phyloP scores from a whole-genome alignment of 306 rosid genomes.

The Dryas drummondii region DNA sequence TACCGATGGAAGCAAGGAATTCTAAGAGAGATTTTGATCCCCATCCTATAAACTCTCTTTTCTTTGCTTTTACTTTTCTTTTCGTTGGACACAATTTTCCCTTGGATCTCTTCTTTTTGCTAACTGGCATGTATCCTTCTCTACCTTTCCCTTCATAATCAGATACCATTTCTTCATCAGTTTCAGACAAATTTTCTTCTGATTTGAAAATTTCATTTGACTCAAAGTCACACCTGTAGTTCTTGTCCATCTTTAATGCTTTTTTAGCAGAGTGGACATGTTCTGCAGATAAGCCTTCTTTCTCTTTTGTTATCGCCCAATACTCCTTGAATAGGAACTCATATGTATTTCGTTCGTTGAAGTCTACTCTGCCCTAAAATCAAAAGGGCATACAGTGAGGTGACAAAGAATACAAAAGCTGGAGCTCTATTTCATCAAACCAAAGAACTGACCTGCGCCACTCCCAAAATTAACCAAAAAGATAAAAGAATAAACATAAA shows the following conservation, averaged over 20 bases:
- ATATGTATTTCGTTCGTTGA: slow-evolving; percentile 46
- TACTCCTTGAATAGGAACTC: slow-evolving; percentile 58
- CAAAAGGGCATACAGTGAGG: slow-evolving; percentile 20
- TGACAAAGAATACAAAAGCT: slow-evolving; percentile 10
- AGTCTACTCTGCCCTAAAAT: slow-evolving; percentile 52
- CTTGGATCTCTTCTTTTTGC: slow-evolving; percentile 36
- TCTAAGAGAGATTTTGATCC: slow-evolving; percentile 55
- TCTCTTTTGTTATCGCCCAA: slow-evolving; percentile 47
- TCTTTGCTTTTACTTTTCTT: slow-evolving; percentile 41
- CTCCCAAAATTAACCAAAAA: background rate
- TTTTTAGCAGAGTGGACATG: slow-evolving; percentile 35
- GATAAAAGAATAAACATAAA: background rate
- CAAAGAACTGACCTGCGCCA: slow-evolving; percentile 15
- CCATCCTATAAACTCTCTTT: slow-evolving; percentile 69
- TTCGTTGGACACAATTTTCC: slow-evolving; percentile 23
- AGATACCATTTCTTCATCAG: slow-evolving; percentile 49
- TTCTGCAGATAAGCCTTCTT: slow-evolving; percentile 50
- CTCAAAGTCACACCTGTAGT: slow-evolving; percentile 28
- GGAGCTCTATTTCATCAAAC: background rate
- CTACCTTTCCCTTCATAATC: slow-evolving; percentile 48
- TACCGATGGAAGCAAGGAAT: slow-evolving; percentile 54
- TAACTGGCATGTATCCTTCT: slow-evolving; percentile 22
- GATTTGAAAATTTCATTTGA: slow-evolving; percentile 30
- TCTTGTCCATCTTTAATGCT: slow-evolving; percentile 38
- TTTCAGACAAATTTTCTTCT: slow-evolving; percentile 36